Evolutionary conservation across 2,329 filamentous ascomycete genomes (phyloP).

Genomic region (Sporothrix globosa): DNA sequence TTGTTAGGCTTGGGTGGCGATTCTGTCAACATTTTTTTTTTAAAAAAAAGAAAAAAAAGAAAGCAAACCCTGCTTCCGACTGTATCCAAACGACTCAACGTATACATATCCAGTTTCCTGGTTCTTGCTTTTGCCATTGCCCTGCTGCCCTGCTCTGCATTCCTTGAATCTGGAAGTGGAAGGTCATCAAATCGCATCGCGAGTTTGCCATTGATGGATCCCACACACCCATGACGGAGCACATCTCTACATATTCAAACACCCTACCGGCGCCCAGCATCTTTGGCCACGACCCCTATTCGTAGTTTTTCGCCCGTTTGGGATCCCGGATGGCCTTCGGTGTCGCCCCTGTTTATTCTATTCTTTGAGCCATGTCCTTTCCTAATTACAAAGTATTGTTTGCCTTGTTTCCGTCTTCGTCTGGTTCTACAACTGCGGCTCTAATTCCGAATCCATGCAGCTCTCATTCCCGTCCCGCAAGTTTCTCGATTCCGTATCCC

Average conservation of each 20-base stretch:
- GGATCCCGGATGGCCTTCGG: background rate
- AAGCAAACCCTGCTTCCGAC: too few relatives aligned
- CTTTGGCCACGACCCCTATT: background rate
- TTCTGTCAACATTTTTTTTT: background rate
- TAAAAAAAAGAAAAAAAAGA: too few relatives aligned
- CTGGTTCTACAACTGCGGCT: background rate
- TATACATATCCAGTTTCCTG: background rate
- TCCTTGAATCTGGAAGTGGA: background rate
- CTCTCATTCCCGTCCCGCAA: background rate
- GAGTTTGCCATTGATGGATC: background rate
- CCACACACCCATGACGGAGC: background rate
- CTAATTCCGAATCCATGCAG: slow-evolving; percentile 19
- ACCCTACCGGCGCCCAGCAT: background rate
- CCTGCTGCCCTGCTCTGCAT: background rate
- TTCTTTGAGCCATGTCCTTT: background rate
- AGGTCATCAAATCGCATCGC: background rate
- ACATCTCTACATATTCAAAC: background rate
- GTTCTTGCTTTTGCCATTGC: background rate
- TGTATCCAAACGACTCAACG: too few relatives aligned
- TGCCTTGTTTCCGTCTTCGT: background rate
- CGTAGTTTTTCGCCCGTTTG: slow-evolving; percentile 6
- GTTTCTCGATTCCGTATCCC: background rate
- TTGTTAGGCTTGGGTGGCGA: slow-evolving; percentile 4
- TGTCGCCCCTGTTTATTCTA: background rate
- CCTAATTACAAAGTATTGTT: background rate